Percentiles rank a stretch among this genome's conserved stretches.
phyloP scores from a whole-genome alignment of 257 asterid species.

The Solanum pimpinellifolium region DNA sequence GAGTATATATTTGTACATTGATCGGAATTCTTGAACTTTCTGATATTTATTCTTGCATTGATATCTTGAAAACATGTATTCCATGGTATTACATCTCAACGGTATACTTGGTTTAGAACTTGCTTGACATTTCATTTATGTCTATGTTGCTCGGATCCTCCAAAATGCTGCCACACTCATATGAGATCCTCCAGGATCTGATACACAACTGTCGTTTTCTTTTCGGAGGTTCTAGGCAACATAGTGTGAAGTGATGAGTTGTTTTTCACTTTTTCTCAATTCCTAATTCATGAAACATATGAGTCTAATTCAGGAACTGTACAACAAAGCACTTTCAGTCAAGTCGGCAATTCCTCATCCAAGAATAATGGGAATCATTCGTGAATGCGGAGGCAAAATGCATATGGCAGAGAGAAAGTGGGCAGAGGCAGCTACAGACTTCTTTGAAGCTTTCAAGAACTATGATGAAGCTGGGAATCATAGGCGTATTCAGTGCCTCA shows the following conservation, averaged over 20 bases:
- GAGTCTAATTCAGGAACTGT: constrained; percentile 47
- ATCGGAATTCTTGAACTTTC: background rate
- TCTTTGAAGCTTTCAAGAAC: constrained; percentile 96
- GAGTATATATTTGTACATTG: background rate
- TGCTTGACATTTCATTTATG: background rate
- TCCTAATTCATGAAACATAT: background rate
- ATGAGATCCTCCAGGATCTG: background rate
- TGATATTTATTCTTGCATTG: background rate
- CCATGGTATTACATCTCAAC: background rate
- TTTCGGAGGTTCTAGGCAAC: background rate
- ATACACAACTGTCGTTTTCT: background rate
- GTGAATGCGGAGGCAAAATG: constrained; percentile 99
- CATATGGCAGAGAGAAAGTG: constrained; percentile 97
- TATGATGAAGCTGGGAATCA: constrained; percentile 99
- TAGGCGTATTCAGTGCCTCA: constrained; percentile 87
- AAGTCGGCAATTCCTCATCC: constrained; percentile 99
- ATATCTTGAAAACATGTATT: background rate
- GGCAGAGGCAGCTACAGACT: constrained; percentile 96
- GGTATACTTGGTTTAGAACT: background rate
- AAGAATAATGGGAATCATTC: constrained; percentile 94
- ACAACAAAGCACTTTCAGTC: constrained; percentile 75
- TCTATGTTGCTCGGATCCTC: background rate
- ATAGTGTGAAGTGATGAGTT: background rate
- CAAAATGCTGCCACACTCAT: background rate
- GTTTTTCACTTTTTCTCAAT: background rate